Base-by-base conservation (phyloP, 176 grass and related monocot species). In the Areca catechu region DNA sequence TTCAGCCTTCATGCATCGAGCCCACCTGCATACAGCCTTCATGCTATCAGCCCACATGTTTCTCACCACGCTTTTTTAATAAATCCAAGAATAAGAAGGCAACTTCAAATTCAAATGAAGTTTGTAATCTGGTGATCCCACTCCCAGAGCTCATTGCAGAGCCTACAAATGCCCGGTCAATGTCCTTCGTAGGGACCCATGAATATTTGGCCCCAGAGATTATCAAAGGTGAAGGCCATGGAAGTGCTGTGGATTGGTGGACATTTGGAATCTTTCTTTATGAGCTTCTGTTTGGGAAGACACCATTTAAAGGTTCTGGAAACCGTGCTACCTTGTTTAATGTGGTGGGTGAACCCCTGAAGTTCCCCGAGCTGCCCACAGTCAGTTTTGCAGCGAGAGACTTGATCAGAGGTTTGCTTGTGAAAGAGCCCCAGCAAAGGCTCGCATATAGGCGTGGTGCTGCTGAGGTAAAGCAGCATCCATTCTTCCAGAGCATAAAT, bases 181-280 rank as follows among this genome's bases (percentile, higher is more conserved):
- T n/a, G 62, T 65, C 62, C 16, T 65, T 65, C 14, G 62, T 65
- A 0, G 62, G 62, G 3, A 65, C 62, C 15, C 62, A 65, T 51
- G 62, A 65, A 51, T 65, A 65, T 18, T 51, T 65, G 49, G 62
- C 62, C 6, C 62, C 62, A n/a, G 62, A 65, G 62, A 27, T 65
- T 48, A 65, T 65, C 47, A 65, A 51, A 65, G 62, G 62, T 0
- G 62, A 65, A 51, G 62, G 62, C 15, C 62, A 65, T 51, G 62
- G 62, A 25, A 65, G 62, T 10, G 62, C 62, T 12, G 62, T 65
- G 21, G 62, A 65, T 24, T 65, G 62, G 62, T 65, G 62, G 62
- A 25, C 48, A 3, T 51, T 65, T 25, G 62, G 62, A 16, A 51
- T 65, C 16, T 24, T 65, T 25, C 22, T 65, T 14, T 65, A 65